These are phyloP conservation scores for Sordaria brevicollis DNA, from an alignment of 495 filamentous ascomycete genomes.

Conservation along the genomic window DNA sequence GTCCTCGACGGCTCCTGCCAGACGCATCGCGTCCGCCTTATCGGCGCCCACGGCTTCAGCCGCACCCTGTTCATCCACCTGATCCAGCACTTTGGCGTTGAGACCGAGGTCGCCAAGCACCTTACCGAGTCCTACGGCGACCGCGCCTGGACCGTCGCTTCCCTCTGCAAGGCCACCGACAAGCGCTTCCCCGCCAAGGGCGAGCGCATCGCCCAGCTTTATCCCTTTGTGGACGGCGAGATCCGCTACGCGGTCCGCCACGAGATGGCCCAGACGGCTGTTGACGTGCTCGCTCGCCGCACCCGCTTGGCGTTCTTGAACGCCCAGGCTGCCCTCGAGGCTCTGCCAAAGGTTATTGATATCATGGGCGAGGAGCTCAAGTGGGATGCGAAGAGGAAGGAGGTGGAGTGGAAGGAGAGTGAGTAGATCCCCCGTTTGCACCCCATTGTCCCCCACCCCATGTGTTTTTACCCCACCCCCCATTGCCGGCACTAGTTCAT, in stretches of 20 bases:
- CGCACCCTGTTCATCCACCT: slow-evolving; percentile 98
- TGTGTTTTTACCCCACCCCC: not conserved
- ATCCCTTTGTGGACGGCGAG: slow-evolving; percentile 96
- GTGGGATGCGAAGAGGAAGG: slow-evolving; percentile 68
- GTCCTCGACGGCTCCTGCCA: slow-evolving; percentile 77
- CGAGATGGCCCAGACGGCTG: slow-evolving; percentile 91
- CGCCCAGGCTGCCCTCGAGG: slow-evolving; percentile 88
- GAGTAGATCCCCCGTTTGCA: too few species aligned
- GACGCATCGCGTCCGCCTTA: slow-evolving; percentile 79
- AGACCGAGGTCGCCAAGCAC: slow-evolving; percentile 91
- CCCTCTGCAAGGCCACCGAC: slow-evolving; percentile 70
- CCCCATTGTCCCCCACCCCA: not conserved
- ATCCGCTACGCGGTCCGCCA: slow-evolving; percentile 80
- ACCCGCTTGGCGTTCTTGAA: slow-evolving; percentile 91
- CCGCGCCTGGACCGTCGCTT: slow-evolving; percentile 89
- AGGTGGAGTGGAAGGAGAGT: slow-evolving; percentile 77
- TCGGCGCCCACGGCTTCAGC: slow-evolving; percentile 89
- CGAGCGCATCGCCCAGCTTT: slow-evolving; percentile 67
- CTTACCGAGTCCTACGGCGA: slow-evolving; percentile 86
- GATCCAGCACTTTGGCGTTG: slow-evolving; percentile 93
- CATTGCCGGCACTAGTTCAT: not conserved
- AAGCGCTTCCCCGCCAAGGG: slow-evolving; percentile 83
- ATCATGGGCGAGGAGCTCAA: slow-evolving; percentile 83
- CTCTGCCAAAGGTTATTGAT: slow-evolving; percentile 80
- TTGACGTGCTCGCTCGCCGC: slow-evolving; percentile 80